phyloP scores from a whole-genome alignment of 2,329 filamentous ascomycete species.

The Cladosporium velox region DNA sequence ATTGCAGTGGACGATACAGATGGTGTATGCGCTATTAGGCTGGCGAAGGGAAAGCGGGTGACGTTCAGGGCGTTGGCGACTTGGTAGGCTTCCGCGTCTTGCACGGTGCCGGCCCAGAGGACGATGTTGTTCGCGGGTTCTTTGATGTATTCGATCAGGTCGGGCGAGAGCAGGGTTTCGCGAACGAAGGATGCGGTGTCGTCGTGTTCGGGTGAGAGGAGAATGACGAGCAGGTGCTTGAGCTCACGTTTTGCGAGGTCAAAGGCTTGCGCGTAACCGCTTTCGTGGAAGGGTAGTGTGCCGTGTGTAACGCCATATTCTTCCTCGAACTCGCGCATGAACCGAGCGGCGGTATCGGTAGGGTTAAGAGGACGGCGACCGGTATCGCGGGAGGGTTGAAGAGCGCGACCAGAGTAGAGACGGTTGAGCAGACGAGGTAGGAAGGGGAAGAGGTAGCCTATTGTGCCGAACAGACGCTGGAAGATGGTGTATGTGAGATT shows the following conservation, averaged over 20 bases:
- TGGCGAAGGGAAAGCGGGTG: slow-evolving; percentile 90
- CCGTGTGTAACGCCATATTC: slow-evolving; percentile 70
- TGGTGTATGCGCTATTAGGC: slow-evolving; percentile 83
- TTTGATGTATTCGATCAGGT: slow-evolving; percentile 73
- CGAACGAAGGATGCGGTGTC: slow-evolving; percentile 80
- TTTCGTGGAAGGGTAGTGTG: slow-evolving; percentile 76
- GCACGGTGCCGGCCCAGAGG: slow-evolving; percentile 89
- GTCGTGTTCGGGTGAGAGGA: slow-evolving; percentile 92
- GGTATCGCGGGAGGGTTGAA: slow-evolving; percentile 61
- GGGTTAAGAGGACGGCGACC: slow-evolving; percentile 73
- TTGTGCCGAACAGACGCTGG: slow-evolving; percentile 67
- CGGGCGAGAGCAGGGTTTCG: slow-evolving; percentile 75
- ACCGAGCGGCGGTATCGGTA: slow-evolving; percentile 82
- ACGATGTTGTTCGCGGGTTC: slow-evolving; percentile 77
- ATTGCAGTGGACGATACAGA: slow-evolving; percentile 82
- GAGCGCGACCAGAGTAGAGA: slow-evolving; percentile 56
- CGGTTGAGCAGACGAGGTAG: slow-evolving; percentile 64
- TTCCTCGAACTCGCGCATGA: slow-evolving; percentile 92
- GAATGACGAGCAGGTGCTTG: slow-evolving; percentile 84
- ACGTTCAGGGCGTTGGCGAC: slow-evolving; percentile 83
- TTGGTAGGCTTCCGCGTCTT: slow-evolving; percentile 92
- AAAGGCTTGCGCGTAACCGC: slow-evolving; percentile 87
- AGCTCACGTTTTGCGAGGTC: slow-evolving; percentile 88
- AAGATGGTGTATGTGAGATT: slow-evolving; percentile 73
- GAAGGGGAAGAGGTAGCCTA: slow-evolving; percentile 79